A percentile compares a stretch with the other conserved stretches of the same genome.
These are phyloP conservation scores for Botrytis pseudocinerea DNA, from an alignment of 2,329 filamentous ascomycete species.

Conservation along the genomic window DNA sequence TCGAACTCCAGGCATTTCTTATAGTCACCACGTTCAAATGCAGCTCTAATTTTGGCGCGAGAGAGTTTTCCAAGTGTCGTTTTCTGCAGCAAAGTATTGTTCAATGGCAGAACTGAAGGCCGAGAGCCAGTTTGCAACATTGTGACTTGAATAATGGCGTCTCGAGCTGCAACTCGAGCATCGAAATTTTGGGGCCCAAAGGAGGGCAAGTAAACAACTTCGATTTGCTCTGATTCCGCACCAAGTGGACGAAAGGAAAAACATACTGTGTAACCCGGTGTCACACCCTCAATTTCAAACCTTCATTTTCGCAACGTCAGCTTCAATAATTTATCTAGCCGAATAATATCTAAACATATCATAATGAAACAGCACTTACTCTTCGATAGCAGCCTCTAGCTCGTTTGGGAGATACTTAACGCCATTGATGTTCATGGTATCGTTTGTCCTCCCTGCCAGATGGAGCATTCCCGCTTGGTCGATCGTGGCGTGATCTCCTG, in stretches of 20 bases:
- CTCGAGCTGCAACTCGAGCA: not conserved
- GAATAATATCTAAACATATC: no score
- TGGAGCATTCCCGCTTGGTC: not conserved
- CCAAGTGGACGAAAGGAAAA: not conserved
- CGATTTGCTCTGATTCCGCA: not conserved
- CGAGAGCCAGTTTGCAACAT: no score
- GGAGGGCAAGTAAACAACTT: not conserved
- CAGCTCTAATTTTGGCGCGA: no score
- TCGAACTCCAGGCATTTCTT: no score
- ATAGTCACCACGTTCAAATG: no score
- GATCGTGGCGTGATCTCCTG: not conserved
- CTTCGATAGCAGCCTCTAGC: not conserved
- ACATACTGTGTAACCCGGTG: not conserved
- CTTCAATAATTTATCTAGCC: no score
- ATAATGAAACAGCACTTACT: no score
- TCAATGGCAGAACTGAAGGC: no score
- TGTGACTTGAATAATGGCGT: not conserved
- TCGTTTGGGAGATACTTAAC: not conserved
- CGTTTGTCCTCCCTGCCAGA: not conserved
- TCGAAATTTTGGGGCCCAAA: not conserved
- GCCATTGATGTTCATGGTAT: not conserved
- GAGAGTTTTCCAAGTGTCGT: no score
- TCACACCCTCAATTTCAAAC: not conserved
- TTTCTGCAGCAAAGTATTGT: no score
- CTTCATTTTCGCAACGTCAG: no score